A percentile compares a stretch with the other conserved stretches of the same genome.
Evolutionary conservation across 23 red algal species (phyloP).

Genomic region (Gracilariopsis chorda): DNA sequence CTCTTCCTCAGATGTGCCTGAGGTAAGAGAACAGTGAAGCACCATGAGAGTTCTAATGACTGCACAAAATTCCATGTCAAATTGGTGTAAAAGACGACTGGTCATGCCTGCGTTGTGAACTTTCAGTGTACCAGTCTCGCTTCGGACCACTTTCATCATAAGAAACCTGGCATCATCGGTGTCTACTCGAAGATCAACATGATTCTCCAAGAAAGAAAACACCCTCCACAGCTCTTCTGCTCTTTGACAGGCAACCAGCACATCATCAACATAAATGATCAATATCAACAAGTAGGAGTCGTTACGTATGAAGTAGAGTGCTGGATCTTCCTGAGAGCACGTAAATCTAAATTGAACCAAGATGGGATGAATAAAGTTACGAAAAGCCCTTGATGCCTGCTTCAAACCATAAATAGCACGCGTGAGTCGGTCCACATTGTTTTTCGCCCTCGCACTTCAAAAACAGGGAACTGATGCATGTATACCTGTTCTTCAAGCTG

Average conservation of each 20-base stretch:
- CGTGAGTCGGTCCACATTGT: not conserved
- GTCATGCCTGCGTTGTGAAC: not conserved
- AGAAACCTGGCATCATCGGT: not conserved
- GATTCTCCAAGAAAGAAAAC: not conserved
- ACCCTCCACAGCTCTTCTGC: not conserved
- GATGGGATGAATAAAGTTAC: not conserved
- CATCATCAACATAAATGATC: slow-evolving; percentile 6
- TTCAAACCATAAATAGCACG: slow-evolving; percentile 23
- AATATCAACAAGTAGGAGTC: not conserved
- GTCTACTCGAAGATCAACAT: not conserved
- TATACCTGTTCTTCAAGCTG: not conserved
- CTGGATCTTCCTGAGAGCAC: not conserved
- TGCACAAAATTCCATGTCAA: slow-evolving; percentile 16
- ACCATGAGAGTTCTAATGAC: not conserved
- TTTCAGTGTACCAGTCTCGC: not conserved
- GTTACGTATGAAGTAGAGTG: not conserved
- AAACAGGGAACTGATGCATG: not conserved
- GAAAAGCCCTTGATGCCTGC: not conserved
- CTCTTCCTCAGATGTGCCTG: not conserved
- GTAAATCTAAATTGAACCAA: not conserved
- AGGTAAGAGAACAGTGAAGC: not conserved
- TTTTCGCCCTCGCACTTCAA: not conserved
- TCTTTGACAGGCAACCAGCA: not conserved
- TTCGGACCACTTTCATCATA: not conserved
- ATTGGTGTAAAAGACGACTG: not conserved